Base-by-base conservation (phyloP, 2,329 filamentous ascomycete species). In the Mycosphaerella sp. region DNA sequence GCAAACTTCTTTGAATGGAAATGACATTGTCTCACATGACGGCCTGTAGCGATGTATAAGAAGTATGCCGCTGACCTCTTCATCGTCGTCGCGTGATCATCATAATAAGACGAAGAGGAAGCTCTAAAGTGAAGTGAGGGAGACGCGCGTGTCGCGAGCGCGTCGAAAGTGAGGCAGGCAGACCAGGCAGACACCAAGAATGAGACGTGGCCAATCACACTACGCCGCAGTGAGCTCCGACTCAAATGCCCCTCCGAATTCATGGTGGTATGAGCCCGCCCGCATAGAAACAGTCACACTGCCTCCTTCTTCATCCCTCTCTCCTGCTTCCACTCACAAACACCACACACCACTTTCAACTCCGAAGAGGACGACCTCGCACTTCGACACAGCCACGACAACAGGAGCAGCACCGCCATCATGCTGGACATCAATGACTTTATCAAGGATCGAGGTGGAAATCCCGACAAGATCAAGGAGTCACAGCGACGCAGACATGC, bases 391-490 rank as follows among this genome's bases (percentile, higher is more conserved):
- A 43, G 14, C 17, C 31, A n/a, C 26, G 12, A 12, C 17, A 39
- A 17, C 11, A 51, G 4, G 4, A 26, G n/a, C 39, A 41, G 26
- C 29, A 23, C 36, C 48, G 45, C 46, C 36, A 59, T 7, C 45
- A 74, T 73, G 72, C 56, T 74, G 56, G 72, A 74, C 66, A 70
- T 76, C 55, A 75, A 77, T 66, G 76, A 78, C 66, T 78, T 78
- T 68, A 77, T 78, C 65, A 69, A 81, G 69, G 89, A 96, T 73
- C 87, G 90, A 65, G 93, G 92, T 62, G 93, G 93, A 64, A 83
- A 97, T 74, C 89, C 90, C 12, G 86, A 95, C 69, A 85, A 84
- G 76, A 93, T 98, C 73, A 87, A 87, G 72, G 89, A 96, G 72
- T 93, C 87, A 61, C 93, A 98, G 74, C 82, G 86, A 64, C 84